Evolutionary conservation across 108 stramenopile genomes (phyloP).

Genomic region (Cyclotella baltica): DNA sequence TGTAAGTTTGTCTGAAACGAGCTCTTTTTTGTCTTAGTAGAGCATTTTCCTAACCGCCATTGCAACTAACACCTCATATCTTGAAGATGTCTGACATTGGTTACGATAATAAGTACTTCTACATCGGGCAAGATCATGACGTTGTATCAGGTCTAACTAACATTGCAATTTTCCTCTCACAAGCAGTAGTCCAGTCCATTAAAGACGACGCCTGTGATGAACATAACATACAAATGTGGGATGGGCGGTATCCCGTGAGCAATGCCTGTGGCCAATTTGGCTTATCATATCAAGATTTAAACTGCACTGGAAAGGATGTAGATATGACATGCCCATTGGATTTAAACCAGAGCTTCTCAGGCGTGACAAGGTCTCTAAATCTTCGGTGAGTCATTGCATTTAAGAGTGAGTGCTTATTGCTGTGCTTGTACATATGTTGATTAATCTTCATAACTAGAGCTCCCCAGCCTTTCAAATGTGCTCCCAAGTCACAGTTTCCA

Average conservation of each 20-base stretch:
- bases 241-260: slow-evolving; percentile 34
- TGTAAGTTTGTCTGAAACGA: neutral
- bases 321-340: slow-evolving; percentile 36
- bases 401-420: neutral
- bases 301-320: slow-evolving; percentile 14
- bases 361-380: slow-evolving; percentile 25
- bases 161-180: slow-evolving; percentile 27
- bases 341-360: slow-evolving; percentile 31
- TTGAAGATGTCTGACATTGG: slow-evolving; percentile 35
- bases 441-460: slow-evolving; percentile 10
- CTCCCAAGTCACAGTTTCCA: slow-evolving; percentile 33
- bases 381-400: slow-evolving; percentile 8
- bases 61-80: neutral
- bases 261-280: slow-evolving; percentile 46
- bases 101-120: slow-evolving; percentile 21
- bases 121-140: slow-evolving; percentile 23
- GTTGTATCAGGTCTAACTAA: slow-evolving; percentile 22
- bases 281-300: slow-evolving; percentile 41
- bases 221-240: slow-evolving; percentile 24
- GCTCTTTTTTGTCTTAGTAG: neutral
- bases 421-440: neutral
- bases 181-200: slow-evolving; percentile 39
- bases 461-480: slow-evolving; percentile 42
- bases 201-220: slow-evolving; percentile 48
- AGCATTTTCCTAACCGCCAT: neutral